Evolutionary conservation across 495 filamentous ascomycete genomes (phyloP), one percentile per base, ranked within the genome.

Genomic region (Penicillium robsamsonii): DNA sequence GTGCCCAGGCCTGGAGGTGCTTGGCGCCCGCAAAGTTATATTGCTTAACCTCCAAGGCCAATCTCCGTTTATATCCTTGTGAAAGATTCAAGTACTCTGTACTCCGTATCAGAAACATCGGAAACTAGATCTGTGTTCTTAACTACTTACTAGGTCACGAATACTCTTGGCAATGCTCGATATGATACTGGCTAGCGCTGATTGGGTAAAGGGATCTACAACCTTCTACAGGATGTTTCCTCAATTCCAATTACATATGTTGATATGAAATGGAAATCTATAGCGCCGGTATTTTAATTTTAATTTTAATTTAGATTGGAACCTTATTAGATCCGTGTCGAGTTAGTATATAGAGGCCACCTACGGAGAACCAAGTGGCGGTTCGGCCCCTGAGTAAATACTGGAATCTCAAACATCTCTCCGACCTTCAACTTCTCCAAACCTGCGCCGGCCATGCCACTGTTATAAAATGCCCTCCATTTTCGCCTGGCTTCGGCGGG

Each of bases 401-500:
- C 31, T 38, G 24, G 35, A 48, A 40, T 43, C 46, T 37, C 46
- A 31, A 3, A 17, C 6, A 22, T 42, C 6, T 24, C 38, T 40
- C 25, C 35, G 37, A 50, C 22, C 22, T 35, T 54, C 44, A 29
- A 46, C 45, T 25, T 22, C 45, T 35, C 33, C 40, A 30, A 31
- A 48, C 17, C 45, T 42, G 41, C 53, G 42, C 47, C 41, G 64
- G 70, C 62, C 46, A 77, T 75, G 73, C 68, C 63, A 64, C 46
- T 61, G 62, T 42, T 29, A 56, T 69, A 71, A 72, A 63, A 76
- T 74, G 72, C 51, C 67, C 47, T 67, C 62, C 42, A 38, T 69
- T 43, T 47, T 74, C 46, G 62, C 64, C 55, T 68, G 66, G 68
- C 61, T 73, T 49, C 73, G 78, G 60, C 78, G 78, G 46, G 70